Evolutionary conservation across 768 basidiomycete species (phyloP).

Genomic region (Termitomyces sp.): DNA sequence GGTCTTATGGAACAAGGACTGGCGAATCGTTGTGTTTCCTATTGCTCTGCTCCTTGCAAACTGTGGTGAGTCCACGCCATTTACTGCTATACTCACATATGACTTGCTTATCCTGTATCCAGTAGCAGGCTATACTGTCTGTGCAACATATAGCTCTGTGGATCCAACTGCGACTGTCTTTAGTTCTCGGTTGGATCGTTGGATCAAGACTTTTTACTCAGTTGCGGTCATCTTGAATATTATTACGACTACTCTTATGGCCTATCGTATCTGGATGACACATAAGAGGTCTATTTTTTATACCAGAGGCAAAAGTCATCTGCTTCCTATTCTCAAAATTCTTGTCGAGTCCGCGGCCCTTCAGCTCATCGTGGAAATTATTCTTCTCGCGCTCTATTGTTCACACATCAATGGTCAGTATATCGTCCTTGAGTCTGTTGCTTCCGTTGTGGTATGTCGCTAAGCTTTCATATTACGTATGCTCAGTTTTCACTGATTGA

Average conservation of each 20-base stretch:
- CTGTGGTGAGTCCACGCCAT: neutral
- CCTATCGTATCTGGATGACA: constrained; percentile 4
- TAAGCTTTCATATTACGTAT: too few species aligned
- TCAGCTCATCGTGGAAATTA: constrained; percentile 7
- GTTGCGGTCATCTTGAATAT: constrained; percentile 6
- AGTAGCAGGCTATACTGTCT: constrained; percentile 11
- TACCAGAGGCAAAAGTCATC: neutral
- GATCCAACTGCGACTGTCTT: constrained; percentile 9
- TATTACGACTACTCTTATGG: constrained; percentile 9
- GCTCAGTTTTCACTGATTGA: neutral
- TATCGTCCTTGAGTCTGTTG: constrained; percentile 7
- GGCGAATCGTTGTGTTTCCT: constrained; percentile 1
- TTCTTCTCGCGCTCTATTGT: constrained; percentile 9
- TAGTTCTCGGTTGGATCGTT: constrained; percentile 2
- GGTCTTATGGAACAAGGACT: constrained; percentile 6
- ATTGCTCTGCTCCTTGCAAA: constrained; percentile 3
- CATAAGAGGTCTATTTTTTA: constrained; percentile 2
- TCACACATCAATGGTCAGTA: constrained; percentile 8
- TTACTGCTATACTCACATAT: neutral
- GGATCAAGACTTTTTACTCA: constrained; percentile 10
- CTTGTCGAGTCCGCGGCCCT: constrained; percentile 10
- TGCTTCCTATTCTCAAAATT: constrained; percentile 4
- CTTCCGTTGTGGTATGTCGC: constrained; percentile 6
- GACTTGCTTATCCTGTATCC: neutral
- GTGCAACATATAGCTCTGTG: constrained; percentile 4